Conservation (phyloP, 2,329 filamentous ascomycete genomes). For the Zymoseptoria brevis region DNA sequence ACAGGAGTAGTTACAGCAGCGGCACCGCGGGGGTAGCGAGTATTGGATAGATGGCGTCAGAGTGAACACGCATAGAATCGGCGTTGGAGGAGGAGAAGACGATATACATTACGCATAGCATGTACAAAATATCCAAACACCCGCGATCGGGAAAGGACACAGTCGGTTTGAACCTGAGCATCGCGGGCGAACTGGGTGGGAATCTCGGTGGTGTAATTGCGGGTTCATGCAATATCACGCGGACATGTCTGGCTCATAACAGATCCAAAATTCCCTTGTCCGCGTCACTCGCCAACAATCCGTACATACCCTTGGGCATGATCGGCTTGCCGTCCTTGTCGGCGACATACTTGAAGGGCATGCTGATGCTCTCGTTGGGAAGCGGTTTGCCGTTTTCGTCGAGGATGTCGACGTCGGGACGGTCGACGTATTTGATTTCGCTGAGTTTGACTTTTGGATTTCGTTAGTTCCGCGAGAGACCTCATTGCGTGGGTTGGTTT, state of each 20-base stretch:
- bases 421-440: constrained; percentile 74
- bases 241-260: constrained; percentile 45
- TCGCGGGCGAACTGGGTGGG: too few relatives aligned
- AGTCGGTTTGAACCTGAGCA: too few relatives aligned
- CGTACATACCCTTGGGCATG: constrained; percentile 95
- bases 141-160: too few relatives aligned
- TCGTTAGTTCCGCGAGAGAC: constrained; percentile 1
- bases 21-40: too few relatives aligned
- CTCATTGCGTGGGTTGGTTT: neutral
- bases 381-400: constrained; percentile 37
- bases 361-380: constrained; percentile 79
- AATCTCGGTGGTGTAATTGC: too few relatives aligned
- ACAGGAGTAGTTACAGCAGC: too few relatives aligned
- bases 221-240: too few relatives aligned
- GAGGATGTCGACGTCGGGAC: constrained; percentile 82
- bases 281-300: constrained; percentile 85
- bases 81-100: too few relatives aligned
- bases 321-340: constrained; percentile 67
- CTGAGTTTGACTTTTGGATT: constrained; percentile 58
- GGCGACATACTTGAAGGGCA: constrained; percentile 95
- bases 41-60: too few relatives aligned
- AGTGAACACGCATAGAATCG: too few relatives aligned
- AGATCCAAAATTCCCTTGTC: constrained; percentile 87
- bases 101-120: too few relatives aligned
- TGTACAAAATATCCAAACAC: too few relatives aligned